Evolutionary conservation across 108 stramenopile genomes (phyloP).

Genomic region (Cyclotella atomus): DNA sequence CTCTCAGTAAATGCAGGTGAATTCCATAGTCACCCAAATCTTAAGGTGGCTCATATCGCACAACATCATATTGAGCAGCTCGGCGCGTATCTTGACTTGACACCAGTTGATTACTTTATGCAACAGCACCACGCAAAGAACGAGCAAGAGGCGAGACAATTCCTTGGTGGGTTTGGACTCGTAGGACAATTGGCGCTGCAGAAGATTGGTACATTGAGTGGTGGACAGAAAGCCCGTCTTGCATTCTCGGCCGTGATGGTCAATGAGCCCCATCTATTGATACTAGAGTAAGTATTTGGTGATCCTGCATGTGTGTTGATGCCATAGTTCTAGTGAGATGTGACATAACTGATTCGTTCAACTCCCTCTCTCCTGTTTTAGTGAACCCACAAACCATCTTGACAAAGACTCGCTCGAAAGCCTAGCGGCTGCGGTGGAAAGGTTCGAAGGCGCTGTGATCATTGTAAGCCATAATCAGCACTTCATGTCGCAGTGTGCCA

Average conservation of each 20-base stretch:
- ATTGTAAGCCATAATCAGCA: slow-evolving; percentile 91
- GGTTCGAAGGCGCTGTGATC: slow-evolving; percentile 85
- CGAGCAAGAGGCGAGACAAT: slow-evolving; percentile 73
- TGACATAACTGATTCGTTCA: too few relatives aligned
- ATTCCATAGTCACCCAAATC: slow-evolving; percentile 61
- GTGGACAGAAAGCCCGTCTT: slow-evolving; percentile 90
- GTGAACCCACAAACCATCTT: slow-evolving; percentile 86
- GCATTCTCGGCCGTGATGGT: slow-evolving; percentile 82
- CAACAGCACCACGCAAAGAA: slow-evolving; percentile 49
- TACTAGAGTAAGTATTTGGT: too few relatives aligned
- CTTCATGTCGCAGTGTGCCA: slow-evolving; percentile 67
- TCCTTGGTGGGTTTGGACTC: slow-evolving; percentile 88
- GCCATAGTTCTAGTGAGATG: too few relatives aligned
- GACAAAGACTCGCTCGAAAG: slow-evolving; percentile 94
- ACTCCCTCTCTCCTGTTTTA: background rate
- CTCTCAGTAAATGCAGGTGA: slow-evolving; percentile 60
- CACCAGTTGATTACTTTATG: slow-evolving; percentile 70
- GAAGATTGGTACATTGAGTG: slow-evolving; percentile 74
- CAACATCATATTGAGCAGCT: slow-evolving; percentile 92
- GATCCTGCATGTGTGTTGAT: too few relatives aligned
- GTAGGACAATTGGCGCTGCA: slow-evolving; percentile 84
- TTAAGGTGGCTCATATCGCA: slow-evolving; percentile 80
- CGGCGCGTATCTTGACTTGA: slow-evolving; percentile 74
- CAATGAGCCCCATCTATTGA: slow-evolving; percentile 77
- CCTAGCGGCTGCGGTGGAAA: slow-evolving; percentile 71